phyloP scores from a whole-genome alignment of 2,329 filamentous ascomycete species.

The Penicillium sp. region DNA sequence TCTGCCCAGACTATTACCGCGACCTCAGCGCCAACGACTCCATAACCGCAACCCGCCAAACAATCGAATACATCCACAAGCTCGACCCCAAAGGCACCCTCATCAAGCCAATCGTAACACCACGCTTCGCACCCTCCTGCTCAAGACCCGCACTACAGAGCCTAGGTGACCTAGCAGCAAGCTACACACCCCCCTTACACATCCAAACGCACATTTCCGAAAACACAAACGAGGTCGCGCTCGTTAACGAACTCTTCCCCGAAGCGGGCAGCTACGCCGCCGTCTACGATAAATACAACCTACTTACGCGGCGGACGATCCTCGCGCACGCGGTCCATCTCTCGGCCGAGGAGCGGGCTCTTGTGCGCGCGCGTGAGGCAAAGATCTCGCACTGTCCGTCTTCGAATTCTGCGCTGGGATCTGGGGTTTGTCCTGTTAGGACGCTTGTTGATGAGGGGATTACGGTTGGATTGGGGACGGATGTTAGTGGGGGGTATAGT shows the following conservation, averaged over 20 bases:
- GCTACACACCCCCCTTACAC: constrained; percentile 58
- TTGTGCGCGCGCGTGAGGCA: constrained; percentile 61
- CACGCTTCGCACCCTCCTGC: constrained; percentile 60
- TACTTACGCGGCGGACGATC: constrained; percentile 72
- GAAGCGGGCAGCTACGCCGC: constrained; percentile 63
- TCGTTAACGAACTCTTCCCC: constrained; percentile 72
- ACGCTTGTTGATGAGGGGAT: constrained; percentile 72
- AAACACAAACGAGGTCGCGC: constrained; percentile 68
- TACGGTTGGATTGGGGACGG: constrained; percentile 81
- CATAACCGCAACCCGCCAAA: constrained; percentile 56
- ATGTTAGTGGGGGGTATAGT: constrained; percentile 85
- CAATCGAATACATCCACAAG: constrained; percentile 62
- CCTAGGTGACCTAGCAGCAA: constrained; percentile 64
- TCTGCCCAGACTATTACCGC: constrained; percentile 74
- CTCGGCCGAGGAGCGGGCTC: constrained; percentile 60
- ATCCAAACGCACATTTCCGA: constrained; percentile 91
- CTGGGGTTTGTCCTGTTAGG: constrained; percentile 73
- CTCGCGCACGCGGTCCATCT: constrained; percentile 85
- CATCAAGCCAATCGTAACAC: constrained; percentile 77
- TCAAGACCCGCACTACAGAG: constrained; percentile 55
- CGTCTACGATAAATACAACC: constrained; percentile 72
- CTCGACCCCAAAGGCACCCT: constrained; percentile 65
- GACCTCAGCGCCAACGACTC: constrained; percentile 65
- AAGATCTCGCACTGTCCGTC: constrained; percentile 85
- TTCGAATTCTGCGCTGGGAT: constrained; percentile 73